phyloP scores from a whole-genome alignment of 140 eudicot genomes.

The Stevia rebaudiana region DNA sequence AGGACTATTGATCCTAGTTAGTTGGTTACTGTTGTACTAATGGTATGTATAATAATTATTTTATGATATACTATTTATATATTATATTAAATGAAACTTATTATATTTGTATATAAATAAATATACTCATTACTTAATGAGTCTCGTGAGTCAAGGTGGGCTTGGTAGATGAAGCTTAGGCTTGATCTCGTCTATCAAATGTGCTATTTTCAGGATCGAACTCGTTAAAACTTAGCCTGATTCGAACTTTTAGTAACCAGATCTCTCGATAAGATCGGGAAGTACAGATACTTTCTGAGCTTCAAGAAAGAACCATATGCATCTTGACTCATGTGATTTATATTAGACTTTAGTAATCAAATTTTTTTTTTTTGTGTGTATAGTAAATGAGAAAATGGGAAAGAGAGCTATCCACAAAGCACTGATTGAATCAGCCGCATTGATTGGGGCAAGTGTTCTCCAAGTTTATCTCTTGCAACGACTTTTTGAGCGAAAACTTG shows the following conservation, averaged over 20 bases:
- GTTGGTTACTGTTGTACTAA: too few relatives aligned
- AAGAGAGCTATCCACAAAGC: conserved; percentile 81
- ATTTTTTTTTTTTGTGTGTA: not conserved
- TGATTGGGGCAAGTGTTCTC: conserved; percentile 64
- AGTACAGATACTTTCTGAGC: not conserved
- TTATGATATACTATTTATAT: too few relatives aligned
- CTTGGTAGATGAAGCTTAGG: not conserved
- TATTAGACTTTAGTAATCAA: not conserved
- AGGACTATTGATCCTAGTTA: too few relatives aligned
- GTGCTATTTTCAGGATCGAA: too few relatives aligned
- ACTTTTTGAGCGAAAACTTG: conserved; percentile 63
- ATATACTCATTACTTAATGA: not conserved
- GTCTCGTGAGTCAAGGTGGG: not conserved
- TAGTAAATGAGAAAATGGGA: conserved; percentile 86
- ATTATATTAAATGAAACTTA: too few relatives aligned
- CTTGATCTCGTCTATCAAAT: not conserved
- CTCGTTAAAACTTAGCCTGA: not conserved
- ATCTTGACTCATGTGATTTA: not conserved
- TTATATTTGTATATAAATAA: too few relatives aligned
- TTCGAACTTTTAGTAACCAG: not conserved
- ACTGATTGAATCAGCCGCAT: conserved; percentile 60
- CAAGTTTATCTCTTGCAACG: conserved; percentile 73
- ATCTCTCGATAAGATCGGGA: too few relatives aligned
- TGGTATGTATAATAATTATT: too few relatives aligned
- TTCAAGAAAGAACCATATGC: not conserved